A percentile compares a stretch with the other conserved stretches of the same genome.
Evolutionary conservation across 306 rosid species (phyloP).

Genomic region (Begonia masoniana): DNA sequence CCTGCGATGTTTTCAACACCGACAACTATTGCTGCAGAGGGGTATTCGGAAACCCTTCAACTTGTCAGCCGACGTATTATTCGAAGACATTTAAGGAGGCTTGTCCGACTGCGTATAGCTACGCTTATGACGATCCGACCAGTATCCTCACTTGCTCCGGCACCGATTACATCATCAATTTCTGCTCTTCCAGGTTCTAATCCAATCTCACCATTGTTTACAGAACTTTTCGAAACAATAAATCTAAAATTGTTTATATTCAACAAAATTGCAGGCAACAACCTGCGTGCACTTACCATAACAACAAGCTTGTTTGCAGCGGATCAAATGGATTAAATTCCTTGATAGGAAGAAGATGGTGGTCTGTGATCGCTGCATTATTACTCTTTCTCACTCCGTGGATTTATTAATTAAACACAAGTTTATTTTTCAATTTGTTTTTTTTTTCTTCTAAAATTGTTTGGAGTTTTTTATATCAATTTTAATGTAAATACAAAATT

Average conservation of each 20-base stretch:
- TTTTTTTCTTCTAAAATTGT: too few species aligned
- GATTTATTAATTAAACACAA: constrained; percentile 8
- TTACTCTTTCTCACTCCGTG: neutral
- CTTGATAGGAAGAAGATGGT: constrained; percentile 24
- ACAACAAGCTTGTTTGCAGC: constrained; percentile 45
- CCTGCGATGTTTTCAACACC: constrained; percentile 61
- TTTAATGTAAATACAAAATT: too few species aligned
- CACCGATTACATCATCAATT: constrained; percentile 50
- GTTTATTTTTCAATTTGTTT: neutral
- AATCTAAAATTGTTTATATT: too few species aligned
- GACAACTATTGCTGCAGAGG: constrained; percentile 93
- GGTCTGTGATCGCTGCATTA: constrained; percentile 1
- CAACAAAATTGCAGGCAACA: constrained; percentile 33
- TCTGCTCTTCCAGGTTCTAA: constrained; percentile 63
- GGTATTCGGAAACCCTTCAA: constrained; percentile 37
- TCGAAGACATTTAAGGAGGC: constrained; percentile 73
- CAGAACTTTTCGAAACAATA: too few species aligned
- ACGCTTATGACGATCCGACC: constrained; percentile 81
- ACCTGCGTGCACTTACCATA: constrained; percentile 49
- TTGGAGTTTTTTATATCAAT: too few species aligned
- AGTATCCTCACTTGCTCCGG: constrained; percentile 68
- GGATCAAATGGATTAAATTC: constrained; percentile 41
- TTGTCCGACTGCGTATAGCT: constrained; percentile 75
- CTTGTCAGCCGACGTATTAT: constrained; percentile 61
- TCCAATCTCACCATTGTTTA: too few species aligned